Evolutionary conservation across 2,329 filamentous ascomycete species (phyloP).

Genomic region (Aspergillus thermomutatus): DNA sequence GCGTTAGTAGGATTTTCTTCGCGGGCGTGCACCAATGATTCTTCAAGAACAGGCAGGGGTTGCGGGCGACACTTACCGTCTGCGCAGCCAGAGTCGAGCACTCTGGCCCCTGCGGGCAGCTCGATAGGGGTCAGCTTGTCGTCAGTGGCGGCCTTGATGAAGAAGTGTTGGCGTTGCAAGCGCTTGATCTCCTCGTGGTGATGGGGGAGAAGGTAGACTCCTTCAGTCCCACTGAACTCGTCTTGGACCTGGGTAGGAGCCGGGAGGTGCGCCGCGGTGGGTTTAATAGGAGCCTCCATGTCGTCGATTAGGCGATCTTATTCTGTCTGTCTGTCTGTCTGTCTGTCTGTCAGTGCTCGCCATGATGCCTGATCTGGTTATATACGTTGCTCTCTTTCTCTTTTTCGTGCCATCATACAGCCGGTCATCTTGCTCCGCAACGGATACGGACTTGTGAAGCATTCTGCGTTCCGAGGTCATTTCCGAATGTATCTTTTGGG

Average conservation of each 20-base stretch:
- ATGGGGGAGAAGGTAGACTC: slow-evolving; percentile 10
- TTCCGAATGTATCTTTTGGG: too few species aligned
- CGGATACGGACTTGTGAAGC: background rate
- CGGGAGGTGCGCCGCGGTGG: background rate
- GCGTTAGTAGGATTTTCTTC: background rate
- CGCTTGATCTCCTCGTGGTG: slow-evolving; percentile 9
- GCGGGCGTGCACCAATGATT: background rate
- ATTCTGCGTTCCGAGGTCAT: background rate
- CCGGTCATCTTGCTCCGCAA: background rate
- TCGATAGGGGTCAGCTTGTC: slow-evolving; percentile 1
- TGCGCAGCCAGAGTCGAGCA: slow-evolving; percentile 10
- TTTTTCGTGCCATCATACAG: background rate
- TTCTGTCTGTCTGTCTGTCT: background rate
- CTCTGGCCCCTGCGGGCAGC: background rate
- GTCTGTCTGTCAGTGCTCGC: background rate
- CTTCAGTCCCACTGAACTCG: slow-evolving; percentile 8
- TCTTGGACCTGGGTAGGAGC: background rate
- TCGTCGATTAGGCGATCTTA: too few species aligned
- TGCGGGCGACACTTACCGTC: slow-evolving; percentile 5
- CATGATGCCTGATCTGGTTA: background rate
- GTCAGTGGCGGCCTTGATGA: slow-evolving; percentile 8
- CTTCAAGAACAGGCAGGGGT: background rate
- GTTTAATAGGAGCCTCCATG: background rate
- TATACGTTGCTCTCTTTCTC: background rate
- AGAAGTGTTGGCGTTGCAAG: slow-evolving; percentile 8